Conservation (phyloP, 2,329 filamentous ascomycete species). For the Diaporthe sp. region DNA sequence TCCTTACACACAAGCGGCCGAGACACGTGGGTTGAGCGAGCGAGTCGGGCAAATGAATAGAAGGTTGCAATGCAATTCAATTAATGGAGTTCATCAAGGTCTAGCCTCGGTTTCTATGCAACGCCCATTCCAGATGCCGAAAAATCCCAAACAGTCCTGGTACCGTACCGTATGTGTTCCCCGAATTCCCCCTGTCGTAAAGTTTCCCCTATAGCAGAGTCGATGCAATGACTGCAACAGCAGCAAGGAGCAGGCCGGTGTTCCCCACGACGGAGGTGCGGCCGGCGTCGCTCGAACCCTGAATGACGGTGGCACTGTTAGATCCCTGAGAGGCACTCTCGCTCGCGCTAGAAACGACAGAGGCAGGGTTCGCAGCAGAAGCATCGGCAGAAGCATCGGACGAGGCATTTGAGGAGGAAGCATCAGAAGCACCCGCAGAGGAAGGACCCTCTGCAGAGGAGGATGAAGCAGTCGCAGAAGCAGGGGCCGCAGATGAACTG, state of each 20-base stretch:
- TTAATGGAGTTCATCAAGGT: constrained; percentile 17
- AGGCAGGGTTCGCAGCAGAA: constrained; percentile 24
- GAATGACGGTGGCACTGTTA: constrained; percentile 21
- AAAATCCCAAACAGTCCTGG: not conserved
- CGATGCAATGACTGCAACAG: constrained; percentile 25
- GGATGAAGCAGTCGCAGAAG: not conserved
- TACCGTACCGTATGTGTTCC: not conserved
- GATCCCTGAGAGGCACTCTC: constrained; percentile 27
- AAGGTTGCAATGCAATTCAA: not conserved
- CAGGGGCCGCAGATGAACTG: constrained; percentile 25
- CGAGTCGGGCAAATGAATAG: accelerated
- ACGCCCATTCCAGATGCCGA: constrained; percentile 22
- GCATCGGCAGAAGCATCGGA: not conserved
- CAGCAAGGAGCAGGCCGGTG: constrained; percentile 25
- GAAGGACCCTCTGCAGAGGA: constrained; percentile 4
- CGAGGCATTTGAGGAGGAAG: not conserved
- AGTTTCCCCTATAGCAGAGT: not conserved
- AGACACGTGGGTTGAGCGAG: no score
- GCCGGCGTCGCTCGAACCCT: constrained; percentile 17
- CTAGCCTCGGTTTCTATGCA: constrained; percentile 28
- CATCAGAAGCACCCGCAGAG: constrained; percentile 9
- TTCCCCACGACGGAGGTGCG: constrained; percentile 1
- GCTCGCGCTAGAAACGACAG: constrained; percentile 20
- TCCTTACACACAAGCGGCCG: accelerated
- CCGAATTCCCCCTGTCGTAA: not conserved